A percentile compares a stretch with the other conserved stretches of the same genome.
phyloP scores from a whole-genome alignment of 345 rosid species.

The Triadica sebifera region DNA sequence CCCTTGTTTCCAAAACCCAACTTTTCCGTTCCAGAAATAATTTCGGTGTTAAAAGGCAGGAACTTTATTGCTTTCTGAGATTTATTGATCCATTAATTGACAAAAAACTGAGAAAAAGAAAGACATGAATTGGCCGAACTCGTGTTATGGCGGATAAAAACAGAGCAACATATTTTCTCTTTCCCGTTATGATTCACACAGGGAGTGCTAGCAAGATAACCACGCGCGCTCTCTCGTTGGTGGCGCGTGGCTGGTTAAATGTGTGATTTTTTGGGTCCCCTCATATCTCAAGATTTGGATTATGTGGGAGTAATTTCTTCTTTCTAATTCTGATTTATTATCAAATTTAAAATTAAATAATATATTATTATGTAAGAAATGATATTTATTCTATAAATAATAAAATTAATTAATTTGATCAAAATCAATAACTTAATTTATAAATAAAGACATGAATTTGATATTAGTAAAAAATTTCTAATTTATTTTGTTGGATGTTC shows the following conservation, averaged over 20 bases:
- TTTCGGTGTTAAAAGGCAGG: background rate
- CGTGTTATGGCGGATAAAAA: background rate
- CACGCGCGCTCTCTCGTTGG: background rate
- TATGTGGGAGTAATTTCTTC: background rate
- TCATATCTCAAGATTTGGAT: background rate
- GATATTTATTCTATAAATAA: no score
- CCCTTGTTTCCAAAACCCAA: background rate
- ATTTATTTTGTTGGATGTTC: no score
- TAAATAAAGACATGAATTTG: no score
- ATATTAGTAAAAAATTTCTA: no score
- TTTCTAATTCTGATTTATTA: no score
- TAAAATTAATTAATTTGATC: no score
- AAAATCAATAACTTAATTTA: no score
- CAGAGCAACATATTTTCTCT: background rate
- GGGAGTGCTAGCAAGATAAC: background rate
- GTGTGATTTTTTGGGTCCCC: background rate
- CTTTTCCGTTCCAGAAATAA: no score
- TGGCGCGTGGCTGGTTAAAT: background rate
- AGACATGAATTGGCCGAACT: background rate
- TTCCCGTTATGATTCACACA: background rate
- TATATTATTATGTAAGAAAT: no score
- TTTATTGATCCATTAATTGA: background rate
- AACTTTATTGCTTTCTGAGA: background rate
- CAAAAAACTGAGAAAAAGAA: background rate
- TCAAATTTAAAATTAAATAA: no score